These are phyloP conservation scores for Chlamydomonas applanata DNA, from an alignment of 139 green algal genomes.

Conservation along the genomic window DNA sequence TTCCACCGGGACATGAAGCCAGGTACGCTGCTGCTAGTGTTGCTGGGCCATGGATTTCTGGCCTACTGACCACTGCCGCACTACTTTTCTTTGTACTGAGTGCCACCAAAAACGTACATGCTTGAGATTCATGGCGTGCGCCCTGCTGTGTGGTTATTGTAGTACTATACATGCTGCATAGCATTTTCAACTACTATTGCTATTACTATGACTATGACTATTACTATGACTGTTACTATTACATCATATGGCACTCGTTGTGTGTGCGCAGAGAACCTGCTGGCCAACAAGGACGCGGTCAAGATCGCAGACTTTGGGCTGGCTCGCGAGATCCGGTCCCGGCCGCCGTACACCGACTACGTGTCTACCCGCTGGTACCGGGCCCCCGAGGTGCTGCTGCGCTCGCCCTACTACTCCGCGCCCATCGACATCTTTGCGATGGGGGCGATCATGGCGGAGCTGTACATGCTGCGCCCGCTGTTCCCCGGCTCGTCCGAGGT, in stretches of 20 bases:
- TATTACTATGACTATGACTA: no score
- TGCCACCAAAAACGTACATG: no score
- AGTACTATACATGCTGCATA: no score
- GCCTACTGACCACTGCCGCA: background rate
- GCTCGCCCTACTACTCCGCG: slow-evolving; percentile 78
- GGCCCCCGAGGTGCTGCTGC: slow-evolving; percentile 83
- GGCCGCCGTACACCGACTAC: slow-evolving; percentile 93
- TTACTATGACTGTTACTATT: background rate
- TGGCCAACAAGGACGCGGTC: slow-evolving; percentile 79
- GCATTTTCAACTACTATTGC: no score
- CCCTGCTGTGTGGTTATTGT: no score
- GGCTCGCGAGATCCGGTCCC: slow-evolving; percentile 80
- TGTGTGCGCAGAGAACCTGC: slow-evolving; percentile 91
- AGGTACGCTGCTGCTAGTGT: slow-evolving; percentile 32
- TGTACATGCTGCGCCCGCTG: slow-evolving; percentile 91
- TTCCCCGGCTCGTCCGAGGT: slow-evolving; percentile 63
- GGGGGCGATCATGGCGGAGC: slow-evolving; percentile 93
- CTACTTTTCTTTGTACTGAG: no score
- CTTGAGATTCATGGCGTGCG: no score
- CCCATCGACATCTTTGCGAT: slow-evolving; percentile 92
- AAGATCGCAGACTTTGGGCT: slow-evolving; percentile 98
- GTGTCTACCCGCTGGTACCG: slow-evolving; percentile 91
- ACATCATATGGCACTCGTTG: background rate
- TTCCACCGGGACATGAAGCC: slow-evolving; percentile 98
- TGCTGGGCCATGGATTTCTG: background rate